Percentiles rank a stretch among this genome's conserved stretches.
These are phyloP conservation scores for Tulasnella sp. DNA, from an alignment of 768 basidiomycete genomes.

Conservation along the genomic window DNA sequence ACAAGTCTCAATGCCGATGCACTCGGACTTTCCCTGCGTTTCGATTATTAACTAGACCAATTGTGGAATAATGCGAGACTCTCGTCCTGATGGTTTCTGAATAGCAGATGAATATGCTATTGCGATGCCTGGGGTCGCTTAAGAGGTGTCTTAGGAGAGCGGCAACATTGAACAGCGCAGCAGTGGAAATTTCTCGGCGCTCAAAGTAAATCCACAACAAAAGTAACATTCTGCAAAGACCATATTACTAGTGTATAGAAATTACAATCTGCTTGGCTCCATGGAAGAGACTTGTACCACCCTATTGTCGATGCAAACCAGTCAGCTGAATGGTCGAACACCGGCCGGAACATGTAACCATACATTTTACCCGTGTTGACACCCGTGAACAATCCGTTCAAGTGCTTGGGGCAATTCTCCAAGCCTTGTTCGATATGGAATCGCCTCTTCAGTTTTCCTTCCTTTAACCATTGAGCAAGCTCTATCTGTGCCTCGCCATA, in stretches of 20 bases:
- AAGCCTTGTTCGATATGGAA: slow-evolving; percentile 80
- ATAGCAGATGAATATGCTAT: no score
- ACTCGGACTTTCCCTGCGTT: neutral
- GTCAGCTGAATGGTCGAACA: neutral
- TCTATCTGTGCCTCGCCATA: slow-evolving; percentile 63
- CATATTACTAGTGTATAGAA: neutral
- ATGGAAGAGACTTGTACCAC: slow-evolving; percentile 17
- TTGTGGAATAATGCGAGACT: neutral
- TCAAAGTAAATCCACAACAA: neutral
- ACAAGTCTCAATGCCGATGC: neutral
- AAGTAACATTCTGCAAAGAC: neutral
- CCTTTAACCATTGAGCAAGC: slow-evolving; percentile 59
- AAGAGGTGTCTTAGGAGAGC: neutral
- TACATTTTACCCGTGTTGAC: slow-evolving; percentile 79
- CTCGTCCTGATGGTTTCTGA: no score
- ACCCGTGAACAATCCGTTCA: slow-evolving; percentile 73
- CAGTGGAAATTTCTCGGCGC: neutral
- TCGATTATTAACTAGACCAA: neutral
- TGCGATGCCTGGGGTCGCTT: no score
- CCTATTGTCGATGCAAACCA: neutral
- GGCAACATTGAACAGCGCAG: neutral
- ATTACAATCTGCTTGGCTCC: neutral
- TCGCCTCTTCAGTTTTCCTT: slow-evolving; percentile 75
- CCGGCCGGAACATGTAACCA: neutral
- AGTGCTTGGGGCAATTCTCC: slow-evolving; percentile 69